Evolutionary conservation across 2,329 filamentous ascomycete genomes (phyloP), one percentile per base, ranked within the genome.

Genomic region (Nigrograna mackinnonii): DNA sequence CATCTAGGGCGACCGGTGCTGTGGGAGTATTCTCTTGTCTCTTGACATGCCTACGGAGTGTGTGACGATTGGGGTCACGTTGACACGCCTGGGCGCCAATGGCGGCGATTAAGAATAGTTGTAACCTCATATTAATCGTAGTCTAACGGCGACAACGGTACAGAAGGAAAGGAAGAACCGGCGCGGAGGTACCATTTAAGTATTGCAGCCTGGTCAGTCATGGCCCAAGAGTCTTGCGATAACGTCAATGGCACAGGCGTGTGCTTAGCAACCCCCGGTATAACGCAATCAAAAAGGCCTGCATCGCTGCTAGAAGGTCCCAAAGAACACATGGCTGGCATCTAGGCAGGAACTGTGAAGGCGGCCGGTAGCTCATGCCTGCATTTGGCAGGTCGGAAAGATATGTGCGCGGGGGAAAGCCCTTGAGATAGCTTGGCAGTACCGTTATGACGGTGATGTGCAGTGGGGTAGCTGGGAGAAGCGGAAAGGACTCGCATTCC

Each of bases 81-180:
- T 66, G 60, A 35, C 64, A 68, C 13, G 63, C 65, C 38, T 64
- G 48, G 30, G 56, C 56, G 50, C 59, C 59, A 55, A 64, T 56
- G 32, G 59, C 58, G 35, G 52, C 56, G 30, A 64, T 39, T 14
- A 64, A 31, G 18, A 61, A 19, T 33, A 56, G 22, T 46, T 47
- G 34, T 38, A 49, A 38, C 42, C 46, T 63, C 64, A 68, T 66
- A 32, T 20, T 62, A n/a, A n/a, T n/a, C n/a, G n/a, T n/a, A n/a
- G 32, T 33, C 7, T 33, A 17, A 17, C 31, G 31, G 22, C 22
- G 30, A 39, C 19, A 22, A 18, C 38, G 28, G 12, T 13, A 16
- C 12, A 31, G 34, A 44, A 22, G 16, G 20, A 35, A 6, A 36
- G 41, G 28, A 14, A 20, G 38, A 43, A n/a, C n/a, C n/a, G n/a